These are phyloP conservation scores for Centaurea solstitialis DNA, from an alignment of 129 eudicot species.

Conservation along the genomic window DNA sequence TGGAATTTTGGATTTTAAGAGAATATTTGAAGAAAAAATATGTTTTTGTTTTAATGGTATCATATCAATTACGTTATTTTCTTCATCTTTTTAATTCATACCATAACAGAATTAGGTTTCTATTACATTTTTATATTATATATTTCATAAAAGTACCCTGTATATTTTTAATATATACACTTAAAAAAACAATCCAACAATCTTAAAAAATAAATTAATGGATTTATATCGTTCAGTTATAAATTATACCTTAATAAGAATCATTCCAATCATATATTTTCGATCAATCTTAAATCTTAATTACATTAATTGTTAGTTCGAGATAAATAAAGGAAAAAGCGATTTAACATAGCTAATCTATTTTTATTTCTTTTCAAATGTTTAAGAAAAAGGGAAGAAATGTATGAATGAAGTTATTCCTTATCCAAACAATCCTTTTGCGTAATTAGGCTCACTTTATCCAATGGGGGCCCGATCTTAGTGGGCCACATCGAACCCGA, in stretches of 20 bases:
- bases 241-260: neutral
- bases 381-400: neutral
- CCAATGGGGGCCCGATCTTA: neutral
- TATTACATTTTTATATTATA: no score
- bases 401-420: neutral
- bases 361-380: neutral
- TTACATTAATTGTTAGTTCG: no score
- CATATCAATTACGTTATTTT: neutral
- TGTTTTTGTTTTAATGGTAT: neutral
- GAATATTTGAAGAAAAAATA: neutral
- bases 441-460: neutral
- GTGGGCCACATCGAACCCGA: neutral
- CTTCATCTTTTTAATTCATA: no score
- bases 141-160: neutral
- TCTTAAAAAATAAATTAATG: neutral
- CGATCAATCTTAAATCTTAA: no score
- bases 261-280: no score
- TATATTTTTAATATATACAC: no score
- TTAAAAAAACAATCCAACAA: neutral
- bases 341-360: neutral
- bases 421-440: slow-evolving; percentile 1
- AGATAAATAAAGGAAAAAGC: no score
- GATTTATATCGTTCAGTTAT: neutral
- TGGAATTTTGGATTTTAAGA: neutral
- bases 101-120: neutral